phyloP scores from a whole-genome alignment of 2,329 filamentous ascomycete species.

The Colletotrichum caudatum region DNA sequence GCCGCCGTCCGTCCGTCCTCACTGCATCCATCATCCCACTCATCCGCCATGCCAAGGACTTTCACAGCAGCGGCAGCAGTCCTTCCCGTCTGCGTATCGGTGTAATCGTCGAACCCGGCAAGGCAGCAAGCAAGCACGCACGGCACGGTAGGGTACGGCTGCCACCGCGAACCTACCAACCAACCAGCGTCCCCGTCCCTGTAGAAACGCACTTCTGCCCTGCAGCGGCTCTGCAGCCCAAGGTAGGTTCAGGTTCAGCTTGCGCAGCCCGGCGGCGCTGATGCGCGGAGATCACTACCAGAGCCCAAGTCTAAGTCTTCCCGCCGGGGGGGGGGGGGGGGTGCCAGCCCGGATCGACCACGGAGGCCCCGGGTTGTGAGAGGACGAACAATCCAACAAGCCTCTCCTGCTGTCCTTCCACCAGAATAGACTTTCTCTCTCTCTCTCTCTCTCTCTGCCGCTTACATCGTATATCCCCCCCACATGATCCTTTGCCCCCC shows the following conservation, averaged over 20 bases:
- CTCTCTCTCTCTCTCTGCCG: too few relatives aligned
- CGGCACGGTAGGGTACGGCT: neutral
- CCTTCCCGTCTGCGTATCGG: neutral
- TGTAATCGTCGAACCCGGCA: neutral
- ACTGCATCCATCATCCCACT: neutral
- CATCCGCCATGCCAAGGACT: neutral
- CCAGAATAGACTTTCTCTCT: neutral
- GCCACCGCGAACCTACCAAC: neutral
- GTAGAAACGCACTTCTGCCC: conserved; percentile 1
- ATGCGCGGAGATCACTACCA: neutral
- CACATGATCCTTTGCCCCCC: too few relatives aligned
- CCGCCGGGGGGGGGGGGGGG: neutral
- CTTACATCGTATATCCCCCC: neutral
- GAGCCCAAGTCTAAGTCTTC: conserved; percentile 11
- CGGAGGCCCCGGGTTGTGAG: conserved; percentile 12
- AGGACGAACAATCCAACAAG: neutral
- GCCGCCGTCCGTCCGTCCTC: neutral
- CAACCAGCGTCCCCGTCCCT: neutral
- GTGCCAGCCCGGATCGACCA: conserved; percentile 32
- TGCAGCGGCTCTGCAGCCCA: conserved; percentile 3
- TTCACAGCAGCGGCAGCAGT: too few relatives aligned
- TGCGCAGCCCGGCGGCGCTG: neutral
- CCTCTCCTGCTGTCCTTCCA: conserved; percentile 13
- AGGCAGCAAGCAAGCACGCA: neutral
- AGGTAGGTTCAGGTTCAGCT: too few relatives aligned